These are phyloP conservation scores for Sutorius australiensis DNA, from an alignment of 768 basidiomycete genomes.

Conservation along the genomic window DNA sequence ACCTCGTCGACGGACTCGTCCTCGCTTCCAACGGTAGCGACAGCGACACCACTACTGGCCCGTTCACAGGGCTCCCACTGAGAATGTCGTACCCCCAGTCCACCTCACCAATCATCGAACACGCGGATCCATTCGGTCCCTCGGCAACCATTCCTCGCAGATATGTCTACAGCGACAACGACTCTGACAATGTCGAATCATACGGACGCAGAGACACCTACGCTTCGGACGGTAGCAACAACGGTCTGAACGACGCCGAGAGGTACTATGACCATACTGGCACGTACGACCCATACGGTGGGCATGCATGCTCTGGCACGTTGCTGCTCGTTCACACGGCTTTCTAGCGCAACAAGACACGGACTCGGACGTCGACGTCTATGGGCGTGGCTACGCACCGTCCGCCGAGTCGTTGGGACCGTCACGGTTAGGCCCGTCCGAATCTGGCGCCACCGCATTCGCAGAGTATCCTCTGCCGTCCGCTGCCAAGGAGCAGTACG, in stretches of 20 bases:
- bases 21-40: slow-evolving; percentile 7
- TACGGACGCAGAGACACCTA: slow-evolving; percentile 64
- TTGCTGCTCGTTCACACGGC: slow-evolving; percentile 7
- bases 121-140: slow-evolving; percentile 61
- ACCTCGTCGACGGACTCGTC: slow-evolving; percentile 3
- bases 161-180: slow-evolving; percentile 68
- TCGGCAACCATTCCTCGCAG: slow-evolving; percentile 36
- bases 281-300: slow-evolving; percentile 64
- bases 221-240: slow-evolving; percentile 67
- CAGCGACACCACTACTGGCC: slow-evolving; percentile 18
- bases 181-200: slow-evolving; percentile 65
- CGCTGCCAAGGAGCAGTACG: slow-evolving; percentile 78
- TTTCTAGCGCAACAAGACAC: slow-evolving; percentile 70
- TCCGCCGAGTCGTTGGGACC: slow-evolving; percentile 75
- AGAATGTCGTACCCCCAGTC: slow-evolving; percentile 50
- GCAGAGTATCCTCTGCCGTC: slow-evolving; percentile 55
- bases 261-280: slow-evolving; percentile 64
- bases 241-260: slow-evolving; percentile 40
- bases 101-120: slow-evolving; percentile 58
- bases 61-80: slow-evolving; percentile 10
- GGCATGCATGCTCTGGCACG: slow-evolving; percentile 15
- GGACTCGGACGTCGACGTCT: slow-evolving; percentile 77
- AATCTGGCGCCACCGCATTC: slow-evolving; percentile 69
- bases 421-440: slow-evolving; percentile 57
- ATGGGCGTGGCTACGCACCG: slow-evolving; percentile 61